phyloP scores from a whole-genome alignment of 768 basidiomycete genomes.

The Guyanaporus albipodus region DNA sequence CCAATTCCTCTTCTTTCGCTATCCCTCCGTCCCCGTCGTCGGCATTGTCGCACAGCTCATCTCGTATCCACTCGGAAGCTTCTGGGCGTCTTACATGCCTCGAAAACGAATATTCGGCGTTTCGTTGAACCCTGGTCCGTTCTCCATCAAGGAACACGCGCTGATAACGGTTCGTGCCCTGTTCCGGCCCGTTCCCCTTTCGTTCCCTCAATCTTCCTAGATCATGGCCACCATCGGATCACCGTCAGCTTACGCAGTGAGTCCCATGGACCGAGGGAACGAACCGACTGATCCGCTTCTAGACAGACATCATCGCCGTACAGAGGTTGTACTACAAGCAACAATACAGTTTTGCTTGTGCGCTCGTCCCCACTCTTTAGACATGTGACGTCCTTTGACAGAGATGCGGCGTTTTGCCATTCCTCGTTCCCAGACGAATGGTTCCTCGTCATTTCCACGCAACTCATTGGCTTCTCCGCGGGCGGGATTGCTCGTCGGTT shows the following conservation, averaged over 20 bases:
- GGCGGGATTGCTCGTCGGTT: constrained; percentile 60
- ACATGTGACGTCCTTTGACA: not conserved
- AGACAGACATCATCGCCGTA: constrained; percentile 70
- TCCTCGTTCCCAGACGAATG: constrained; percentile 42
- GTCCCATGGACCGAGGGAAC: too few species aligned
- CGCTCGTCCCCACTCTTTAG: too few species aligned
- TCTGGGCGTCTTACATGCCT: constrained; percentile 52
- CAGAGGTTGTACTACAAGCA: constrained; percentile 68
- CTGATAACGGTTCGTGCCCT: constrained; percentile 46
- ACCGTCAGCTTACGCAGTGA: constrained; percentile 57
- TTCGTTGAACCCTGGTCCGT: constrained; percentile 69
- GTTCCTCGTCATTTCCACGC: constrained; percentile 68
- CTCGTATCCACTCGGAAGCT: constrained; percentile 63
- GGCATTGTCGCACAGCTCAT: constrained; percentile 67
- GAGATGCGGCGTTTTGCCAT: not conserved
- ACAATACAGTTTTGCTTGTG: constrained; percentile 47
- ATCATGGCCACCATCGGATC: constrained; percentile 58
- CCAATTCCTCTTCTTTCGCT: constrained; percentile 77
- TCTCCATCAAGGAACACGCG: constrained; percentile 76
- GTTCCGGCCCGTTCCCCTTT: constrained; percentile 30
- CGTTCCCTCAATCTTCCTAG: constrained; percentile 25
- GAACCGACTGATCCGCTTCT: too few species aligned
- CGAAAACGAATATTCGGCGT: constrained; percentile 54
- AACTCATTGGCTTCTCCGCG: constrained; percentile 61
- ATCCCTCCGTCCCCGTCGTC: constrained; percentile 61